Conservation (phyloP, 805 yeast genomes). For the Dipodascus albidus region DNA sequence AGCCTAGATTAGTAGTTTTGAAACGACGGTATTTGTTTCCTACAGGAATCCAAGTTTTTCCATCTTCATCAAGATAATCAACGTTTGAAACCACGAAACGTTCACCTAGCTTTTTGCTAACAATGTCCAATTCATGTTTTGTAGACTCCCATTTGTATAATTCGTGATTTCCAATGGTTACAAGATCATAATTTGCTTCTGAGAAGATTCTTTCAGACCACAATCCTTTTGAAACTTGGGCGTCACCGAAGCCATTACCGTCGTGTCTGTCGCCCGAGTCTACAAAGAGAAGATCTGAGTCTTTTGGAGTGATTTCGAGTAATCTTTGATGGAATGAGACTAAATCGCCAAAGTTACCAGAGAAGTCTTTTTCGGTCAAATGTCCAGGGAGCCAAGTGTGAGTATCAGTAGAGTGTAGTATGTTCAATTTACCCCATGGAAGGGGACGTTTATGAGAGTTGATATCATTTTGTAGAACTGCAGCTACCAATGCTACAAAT, state of each 20-base stretch:
- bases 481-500: background rate
- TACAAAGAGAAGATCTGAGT: constrained; percentile 57
- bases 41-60: constrained; percentile 42
- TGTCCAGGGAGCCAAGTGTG: constrained; percentile 96
- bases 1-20: constrained; percentile 41
- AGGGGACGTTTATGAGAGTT: constrained; percentile 18
- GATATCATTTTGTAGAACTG: background rate
- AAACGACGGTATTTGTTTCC: constrained; percentile 61
- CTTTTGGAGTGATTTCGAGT: constrained; percentile 15
- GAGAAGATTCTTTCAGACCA: constrained; percentile 52
- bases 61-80: constrained; percentile 21
- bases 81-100: constrained; percentile 43
- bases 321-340: constrained; percentile 52
- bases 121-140: constrained; percentile 47
- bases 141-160: constrained; percentile 59
- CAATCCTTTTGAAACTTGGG: constrained; percentile 61
- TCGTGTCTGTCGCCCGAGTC: constrained; percentile 94
- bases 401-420: constrained; percentile 91
- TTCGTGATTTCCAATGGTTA: constrained; percentile 89
- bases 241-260: constrained; percentile 84
- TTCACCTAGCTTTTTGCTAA: constrained; percentile 46
- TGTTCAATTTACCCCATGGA: constrained; percentile 62
- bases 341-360: constrained; percentile 91
- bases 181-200: constrained; percentile 53
- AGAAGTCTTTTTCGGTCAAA: constrained; percentile 58